phyloP scores from a whole-genome alignment of 208 protist species.

The Giardia muris region DNA sequence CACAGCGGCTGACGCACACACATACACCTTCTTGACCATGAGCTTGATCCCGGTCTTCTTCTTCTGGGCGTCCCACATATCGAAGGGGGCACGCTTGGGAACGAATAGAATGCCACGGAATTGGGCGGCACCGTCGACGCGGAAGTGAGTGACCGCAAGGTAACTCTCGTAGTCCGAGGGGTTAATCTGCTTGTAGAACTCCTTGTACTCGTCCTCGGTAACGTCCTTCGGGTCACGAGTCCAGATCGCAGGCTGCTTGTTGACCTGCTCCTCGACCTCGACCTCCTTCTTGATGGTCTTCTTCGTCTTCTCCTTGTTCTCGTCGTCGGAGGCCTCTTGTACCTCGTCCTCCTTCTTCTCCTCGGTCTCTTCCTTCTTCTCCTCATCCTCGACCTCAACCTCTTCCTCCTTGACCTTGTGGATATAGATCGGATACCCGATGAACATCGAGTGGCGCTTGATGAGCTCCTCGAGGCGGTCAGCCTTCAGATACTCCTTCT shows the following conservation, averaged over 20 bases:
- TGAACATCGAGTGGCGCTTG: slow-evolving; percentile 93
- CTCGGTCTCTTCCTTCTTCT: slow-evolving; percentile 56
- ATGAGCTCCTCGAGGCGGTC: slow-evolving; percentile 68
- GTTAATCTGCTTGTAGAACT: slow-evolving; percentile 90
- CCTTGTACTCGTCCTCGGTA: slow-evolving; percentile 85
- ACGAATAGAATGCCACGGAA: slow-evolving; percentile 91
- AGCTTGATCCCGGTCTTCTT: slow-evolving; percentile 85
- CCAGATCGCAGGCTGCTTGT: slow-evolving; percentile 94
- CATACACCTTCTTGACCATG: slow-evolving; percentile 32
- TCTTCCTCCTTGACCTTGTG: slow-evolving; percentile 51
- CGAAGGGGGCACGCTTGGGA: slow-evolving; percentile 61
- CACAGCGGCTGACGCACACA: not conserved
- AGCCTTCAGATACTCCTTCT: slow-evolving; percentile 77
- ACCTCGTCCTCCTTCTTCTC: slow-evolving; percentile 59
- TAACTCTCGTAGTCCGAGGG: slow-evolving; percentile 74
- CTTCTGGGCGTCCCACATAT: slow-evolving; percentile 79
- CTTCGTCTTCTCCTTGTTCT: slow-evolving; percentile 50
- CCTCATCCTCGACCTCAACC: slow-evolving; percentile 51
- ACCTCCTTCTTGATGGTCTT: slow-evolving; percentile 58
- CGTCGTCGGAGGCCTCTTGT: slow-evolving; percentile 44
- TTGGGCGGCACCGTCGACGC: slow-evolving; percentile 80
- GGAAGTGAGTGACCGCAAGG: slow-evolving; percentile 83
- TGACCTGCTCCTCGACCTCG: slow-evolving; percentile 75
- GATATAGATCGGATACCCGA: slow-evolving; percentile 86
- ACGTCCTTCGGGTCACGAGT: slow-evolving; percentile 74